Conservation (phyloP, 345 rosid genomes). For the Bruguiera sexangula region DNA sequence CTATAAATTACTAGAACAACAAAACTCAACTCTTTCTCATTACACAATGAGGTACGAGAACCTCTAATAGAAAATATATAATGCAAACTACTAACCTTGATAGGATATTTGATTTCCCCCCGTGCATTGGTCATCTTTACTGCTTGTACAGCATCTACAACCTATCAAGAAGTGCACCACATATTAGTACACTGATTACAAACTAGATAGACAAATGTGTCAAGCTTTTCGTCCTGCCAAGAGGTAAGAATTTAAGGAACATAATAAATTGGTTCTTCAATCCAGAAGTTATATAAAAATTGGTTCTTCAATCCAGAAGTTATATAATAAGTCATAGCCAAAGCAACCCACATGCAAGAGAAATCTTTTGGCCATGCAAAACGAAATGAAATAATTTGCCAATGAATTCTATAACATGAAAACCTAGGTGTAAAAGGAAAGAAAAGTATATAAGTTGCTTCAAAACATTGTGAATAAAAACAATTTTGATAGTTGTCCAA, state of each 20-base stretch:
- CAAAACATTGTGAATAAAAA: not conserved
- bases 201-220: too few relatives aligned
- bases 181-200: not conserved
- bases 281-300: not conserved
- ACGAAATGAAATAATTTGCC: too few relatives aligned
- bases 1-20: not conserved
- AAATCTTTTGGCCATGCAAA: too few relatives aligned
- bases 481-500: not conserved
- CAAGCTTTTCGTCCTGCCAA: too few relatives aligned
- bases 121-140: slow-evolving; percentile 88
- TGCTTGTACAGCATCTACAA: slow-evolving; percentile 78
- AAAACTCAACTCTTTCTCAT: not conserved
- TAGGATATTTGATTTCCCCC: slow-evolving; percentile 87
- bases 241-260: too few relatives aligned
- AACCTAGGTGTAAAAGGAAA: not conserved
- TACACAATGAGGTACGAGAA: slow-evolving; percentile 6
- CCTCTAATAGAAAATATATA: not conserved
- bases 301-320: not conserved
- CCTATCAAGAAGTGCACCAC: slow-evolving; percentile 36
- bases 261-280: too few relatives aligned
- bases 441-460: too few relatives aligned
- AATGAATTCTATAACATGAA: too few relatives aligned
- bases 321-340: not conserved
- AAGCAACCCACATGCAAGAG: not conserved
- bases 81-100: slow-evolving; percentile 56